A percentile compares a stretch with the other conserved stretches of the same genome.
Conservation (phyloP, 2,329 filamentous ascomycete species). For the Bipolaris cookei region DNA sequence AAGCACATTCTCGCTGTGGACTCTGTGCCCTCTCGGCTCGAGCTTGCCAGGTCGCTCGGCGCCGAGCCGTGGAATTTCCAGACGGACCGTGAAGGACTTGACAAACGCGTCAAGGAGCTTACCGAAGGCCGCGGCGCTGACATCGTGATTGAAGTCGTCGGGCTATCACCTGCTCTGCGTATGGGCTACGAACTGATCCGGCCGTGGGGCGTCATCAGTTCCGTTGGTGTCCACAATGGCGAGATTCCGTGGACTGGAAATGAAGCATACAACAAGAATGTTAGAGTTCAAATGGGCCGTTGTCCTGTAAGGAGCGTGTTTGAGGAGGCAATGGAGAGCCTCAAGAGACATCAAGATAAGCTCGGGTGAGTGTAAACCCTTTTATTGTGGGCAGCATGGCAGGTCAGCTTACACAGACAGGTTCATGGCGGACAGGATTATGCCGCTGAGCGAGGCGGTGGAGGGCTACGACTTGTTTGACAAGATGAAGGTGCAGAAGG, state of each 20-base stretch:
- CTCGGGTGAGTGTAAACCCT: slow-evolving; percentile 46
- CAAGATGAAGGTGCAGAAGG: slow-evolving; percentile 61
- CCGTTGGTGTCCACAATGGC: slow-evolving; percentile 58
- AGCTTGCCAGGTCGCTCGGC: slow-evolving; percentile 73
- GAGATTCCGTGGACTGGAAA: slow-evolving; percentile 58
- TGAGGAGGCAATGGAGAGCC: slow-evolving; percentile 53
- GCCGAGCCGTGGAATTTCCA: slow-evolving; percentile 84
- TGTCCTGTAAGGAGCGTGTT: slow-evolving; percentile 60
- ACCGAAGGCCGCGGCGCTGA: slow-evolving; percentile 85
- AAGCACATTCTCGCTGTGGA: slow-evolving; percentile 81
- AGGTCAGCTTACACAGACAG: slow-evolving; percentile 25
- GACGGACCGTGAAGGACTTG: slow-evolving; percentile 68
- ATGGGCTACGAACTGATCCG: slow-evolving; percentile 57
- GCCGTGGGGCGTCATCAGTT: slow-evolving; percentile 57
- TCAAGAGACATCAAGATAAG: slow-evolving; percentile 58
- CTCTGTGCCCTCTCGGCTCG: slow-evolving; percentile 74
- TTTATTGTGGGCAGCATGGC: no score
- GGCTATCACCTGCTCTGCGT: slow-evolving; percentile 55
- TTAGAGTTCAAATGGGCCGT: slow-evolving; percentile 57
- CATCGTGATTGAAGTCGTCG: slow-evolving; percentile 69
- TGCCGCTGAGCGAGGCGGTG: slow-evolving; percentile 58
- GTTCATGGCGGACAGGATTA: slow-evolving; percentile 62
- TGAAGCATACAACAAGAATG: slow-evolving; percentile 59
- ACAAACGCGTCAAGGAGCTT: slow-evolving; percentile 72
- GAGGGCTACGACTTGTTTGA: slow-evolving; percentile 62